Evolutionary conservation across 1,284 basidiomycete species (phyloP), one percentile per base, ranked within the genome.

Genomic region (Ceratobasidium sp.): DNA sequence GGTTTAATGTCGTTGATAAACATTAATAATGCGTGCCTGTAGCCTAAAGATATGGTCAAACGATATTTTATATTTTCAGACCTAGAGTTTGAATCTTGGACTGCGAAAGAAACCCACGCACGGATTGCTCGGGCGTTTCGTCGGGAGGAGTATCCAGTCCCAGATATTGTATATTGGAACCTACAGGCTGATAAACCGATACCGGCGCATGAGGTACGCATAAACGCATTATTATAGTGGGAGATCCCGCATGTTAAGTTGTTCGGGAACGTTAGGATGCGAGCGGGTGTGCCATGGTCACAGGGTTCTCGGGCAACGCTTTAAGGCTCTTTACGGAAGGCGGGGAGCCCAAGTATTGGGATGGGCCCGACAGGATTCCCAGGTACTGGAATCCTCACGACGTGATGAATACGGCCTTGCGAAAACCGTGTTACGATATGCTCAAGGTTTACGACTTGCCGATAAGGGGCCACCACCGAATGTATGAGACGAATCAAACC

Each of bases 41-140:
- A 69, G 66, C 85, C 84, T 72, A 88, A 89, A 63, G 86, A 91
- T 64, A 92, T 92, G 90, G 74, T 76, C 81, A 89, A 90, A 82
- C 85, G 88, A 13, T 81, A 92, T 0, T 92, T 92, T 78, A 84
- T 92, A 56, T 92, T 93, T 80, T 86, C 86, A 5, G 90, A 92
- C 79, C 92, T 92, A 90, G 90, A 92, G 81, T 92, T 92, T 76
- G 88, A 92, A 79, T 72, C 75, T 1, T 81, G 82, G 0, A 59
- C 79, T 6, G 90, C 89, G 86, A 83, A 86, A 77, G 91, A 90
- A 29, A 90, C 87, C 69, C 86, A 92, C 78, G 85, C 89, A 61
- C 79, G 78, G 37, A 84, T 88, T 19, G 84, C 85, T 79, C 79
- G 82, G 77, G 86, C 83, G 77, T 92, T 88, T 78, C 79, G 80